These are phyloP conservation scores for Wallacemonas sp. DNA, from an alignment of 208 protist species.

Conservation along the genomic window DNA sequence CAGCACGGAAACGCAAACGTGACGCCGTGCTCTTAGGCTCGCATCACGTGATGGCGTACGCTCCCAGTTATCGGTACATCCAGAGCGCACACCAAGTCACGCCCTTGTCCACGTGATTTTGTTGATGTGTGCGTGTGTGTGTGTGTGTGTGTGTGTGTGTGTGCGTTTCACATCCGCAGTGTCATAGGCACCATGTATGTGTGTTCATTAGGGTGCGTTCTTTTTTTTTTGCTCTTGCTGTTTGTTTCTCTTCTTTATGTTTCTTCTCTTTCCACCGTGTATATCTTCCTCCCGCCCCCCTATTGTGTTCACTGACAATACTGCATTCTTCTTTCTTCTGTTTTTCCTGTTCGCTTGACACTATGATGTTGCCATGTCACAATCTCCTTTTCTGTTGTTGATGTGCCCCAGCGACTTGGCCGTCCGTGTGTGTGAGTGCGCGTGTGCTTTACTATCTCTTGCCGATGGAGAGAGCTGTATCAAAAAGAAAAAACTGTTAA, in stretches of 20 bases:
- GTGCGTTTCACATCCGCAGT: conserved; percentile 1
- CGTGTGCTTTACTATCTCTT: no score
- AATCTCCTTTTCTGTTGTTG: no score
- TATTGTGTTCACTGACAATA: not conserved
- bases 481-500: no score
- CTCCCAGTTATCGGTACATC: no score
- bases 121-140: conserved; percentile 16
- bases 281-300: not conserved
- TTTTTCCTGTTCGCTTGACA: not conserved
- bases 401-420: no score
- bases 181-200: not conserved
- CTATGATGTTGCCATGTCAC: no score
- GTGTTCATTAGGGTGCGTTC: not conserved
- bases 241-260: conserved; percentile 8
- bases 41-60: no score
- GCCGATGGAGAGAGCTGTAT: no score
- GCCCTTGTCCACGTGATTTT: conserved; percentile 17
- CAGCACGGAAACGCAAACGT: no score
- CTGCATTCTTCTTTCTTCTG: not conserved
- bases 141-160: conserved; percentile 14
- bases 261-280: not conserved
- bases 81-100: no score
- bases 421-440: no score
- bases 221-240: conserved; percentile 4
- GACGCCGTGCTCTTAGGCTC: no score